Evolutionary conservation across 805 yeast genomes (phyloP).

Genomic region (Wickerhamomyces rabaulensis): DNA sequence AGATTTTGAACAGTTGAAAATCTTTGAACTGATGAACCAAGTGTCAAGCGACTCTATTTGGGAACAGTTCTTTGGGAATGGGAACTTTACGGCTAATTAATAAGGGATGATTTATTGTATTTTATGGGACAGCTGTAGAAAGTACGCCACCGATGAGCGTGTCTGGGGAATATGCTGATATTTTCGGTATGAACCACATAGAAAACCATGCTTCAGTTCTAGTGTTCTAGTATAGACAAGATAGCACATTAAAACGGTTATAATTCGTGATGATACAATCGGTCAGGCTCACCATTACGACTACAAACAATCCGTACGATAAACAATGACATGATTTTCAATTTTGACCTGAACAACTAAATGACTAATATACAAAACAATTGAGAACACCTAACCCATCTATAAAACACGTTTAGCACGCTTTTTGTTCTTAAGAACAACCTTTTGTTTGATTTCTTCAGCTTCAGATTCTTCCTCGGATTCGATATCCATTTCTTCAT

Average conservation of each 20-base stretch:
- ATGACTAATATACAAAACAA: slow-evolving; percentile 1
- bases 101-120: background rate
- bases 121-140: too few relatives aligned
- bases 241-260: too few relatives aligned
- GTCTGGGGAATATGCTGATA: too few relatives aligned
- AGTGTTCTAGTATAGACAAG: too few relatives aligned
- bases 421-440: slow-evolving; percentile 25
- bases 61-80: slow-evolving; percentile 53
- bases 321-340: background rate
- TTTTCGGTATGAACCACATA: too few relatives aligned
- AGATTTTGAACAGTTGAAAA: slow-evolving; percentile 44
- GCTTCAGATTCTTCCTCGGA: slow-evolving; percentile 48
- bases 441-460: slow-evolving; percentile 44
- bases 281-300: too few relatives aligned
- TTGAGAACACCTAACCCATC: background rate
- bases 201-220: too few relatives aligned
- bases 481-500: slow-evolving; percentile 54
- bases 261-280: too few relatives aligned
- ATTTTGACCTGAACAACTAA: background rate
- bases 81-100: slow-evolving; percentile 7
- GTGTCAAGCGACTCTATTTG: slow-evolving; percentile 56
- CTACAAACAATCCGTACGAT: background rate
- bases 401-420: slow-evolving; percentile 21
- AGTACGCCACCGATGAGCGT: too few relatives aligned
- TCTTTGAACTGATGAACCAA: slow-evolving; percentile 57